Base-by-base conservation (phyloP, 371 early-diverging fungal genomes). In the Mortierella sp. region DNA sequence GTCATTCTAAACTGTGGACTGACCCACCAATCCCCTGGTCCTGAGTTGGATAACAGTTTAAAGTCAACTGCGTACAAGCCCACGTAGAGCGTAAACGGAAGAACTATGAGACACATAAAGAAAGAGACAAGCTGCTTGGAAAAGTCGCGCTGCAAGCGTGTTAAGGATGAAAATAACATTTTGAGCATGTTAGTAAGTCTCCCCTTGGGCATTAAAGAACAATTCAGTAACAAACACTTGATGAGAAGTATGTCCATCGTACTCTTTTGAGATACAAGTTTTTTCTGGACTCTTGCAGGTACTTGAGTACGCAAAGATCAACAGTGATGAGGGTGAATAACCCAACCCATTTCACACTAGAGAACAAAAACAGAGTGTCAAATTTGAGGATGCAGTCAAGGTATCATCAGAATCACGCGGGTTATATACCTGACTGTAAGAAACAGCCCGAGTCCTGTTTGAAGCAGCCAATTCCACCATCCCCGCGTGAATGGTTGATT, bases 341-440 rank as follows among this genome's bases (percentile, higher is more conserved):
- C 0, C 99, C 99, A 19, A 99, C 97, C 99, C 99, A 99, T 79
- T 99, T 99, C 6, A 99, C 93, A 83, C 99, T 98, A 31, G 19
- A n/a, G n/a, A n/a, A n/a, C n/a, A n/a, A n/a, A n/a, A n/a, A n/a
- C n/a, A n/a, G n/a, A n/a, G n/a, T n/a, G n/a, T n/a, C n/a, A n/a
- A n/a, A n/a, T n/a, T n/a, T n/a, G n/a, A n/a, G n/a, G n/a, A 26
- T n/a, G 6, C 23, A 15, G 52, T 3, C 8, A 32, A 19, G 52
- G 32, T 19, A 37, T 19, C 14, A 23, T 50, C 21, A 15, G 50
- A 15, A 14, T 6, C 9, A n/a, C 9, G 17, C 2, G 1, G 30
- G 19, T 24, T 48, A 15, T 23, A 47, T 65, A 72, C 72, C 72
- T 73, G 28, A 88, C 82, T 4, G 92, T 95, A 50, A 93, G 87